A percentile compares a stretch with the other conserved stretches of the same genome.
These are phyloP conservation scores for Phaeotremella fagi DNA, from an alignment of 768 basidiomycete species.

Conservation along the genomic window DNA sequence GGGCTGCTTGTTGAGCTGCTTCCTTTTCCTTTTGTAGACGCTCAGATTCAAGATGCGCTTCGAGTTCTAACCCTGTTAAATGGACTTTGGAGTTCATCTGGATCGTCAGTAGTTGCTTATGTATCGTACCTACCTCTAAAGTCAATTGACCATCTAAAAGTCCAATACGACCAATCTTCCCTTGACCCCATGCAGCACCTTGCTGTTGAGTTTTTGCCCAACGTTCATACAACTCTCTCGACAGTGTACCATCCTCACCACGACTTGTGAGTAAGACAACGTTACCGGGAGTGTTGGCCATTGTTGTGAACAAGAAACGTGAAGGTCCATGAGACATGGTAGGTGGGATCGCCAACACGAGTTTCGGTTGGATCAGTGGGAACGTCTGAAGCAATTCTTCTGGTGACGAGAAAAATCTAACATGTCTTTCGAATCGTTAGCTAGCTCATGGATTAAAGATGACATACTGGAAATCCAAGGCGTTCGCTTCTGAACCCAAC, in stretches of 20 bases:
- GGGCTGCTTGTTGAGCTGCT: conserved; percentile 75
- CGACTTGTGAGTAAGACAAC: conserved; percentile 79
- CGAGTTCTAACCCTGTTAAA: conserved; percentile 80
- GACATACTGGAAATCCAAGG: conserved; percentile 77
- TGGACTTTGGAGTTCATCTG: conserved; percentile 87
- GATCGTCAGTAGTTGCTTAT: not conserved
- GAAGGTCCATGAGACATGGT: conserved; percentile 90
- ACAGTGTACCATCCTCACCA: conserved; percentile 74
- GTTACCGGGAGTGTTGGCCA: conserved; percentile 76
- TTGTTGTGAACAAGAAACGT: conserved; percentile 75
- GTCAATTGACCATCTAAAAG: conserved; percentile 63
- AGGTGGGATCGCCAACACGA: conserved; percentile 87
- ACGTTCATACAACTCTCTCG: conserved; percentile 68
- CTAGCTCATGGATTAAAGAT: not conserved
- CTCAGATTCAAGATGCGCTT: conserved; percentile 70
- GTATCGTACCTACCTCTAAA: conserved; percentile 56
- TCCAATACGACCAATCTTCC: conserved; percentile 80
- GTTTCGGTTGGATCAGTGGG: conserved; percentile 81
- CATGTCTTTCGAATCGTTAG: conserved; percentile 56
- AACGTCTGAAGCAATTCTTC: conserved; percentile 74
- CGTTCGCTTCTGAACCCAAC: conserved; percentile 69
- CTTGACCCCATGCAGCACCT: conserved; percentile 80
- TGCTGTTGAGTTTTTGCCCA: conserved; percentile 82
- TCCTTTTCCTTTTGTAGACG: conserved; percentile 73
- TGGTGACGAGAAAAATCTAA: conserved; percentile 86